These are phyloP conservation scores for Stagonosporopsis rhizophila DNA, from an alignment of 2,329 filamentous ascomycete genomes.

Conservation along the genomic window DNA sequence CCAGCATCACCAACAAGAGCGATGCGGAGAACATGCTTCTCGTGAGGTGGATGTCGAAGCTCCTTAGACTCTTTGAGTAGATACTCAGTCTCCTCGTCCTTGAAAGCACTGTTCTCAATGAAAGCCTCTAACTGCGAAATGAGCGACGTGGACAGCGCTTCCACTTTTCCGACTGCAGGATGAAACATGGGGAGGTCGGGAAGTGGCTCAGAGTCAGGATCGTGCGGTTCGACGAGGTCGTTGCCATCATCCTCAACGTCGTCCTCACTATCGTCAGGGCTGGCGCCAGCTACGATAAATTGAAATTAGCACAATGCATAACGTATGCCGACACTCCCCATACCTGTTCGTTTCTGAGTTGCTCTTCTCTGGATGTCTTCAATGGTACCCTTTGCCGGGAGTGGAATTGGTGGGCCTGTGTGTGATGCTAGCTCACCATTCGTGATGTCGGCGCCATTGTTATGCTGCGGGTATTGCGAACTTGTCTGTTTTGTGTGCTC, in stretches of 20 bases:
- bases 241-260: constrained; percentile 1
- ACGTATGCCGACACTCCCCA: not conserved
- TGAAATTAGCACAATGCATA: not conserved
- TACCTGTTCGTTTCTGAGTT: constrained; percentile 10
- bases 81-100: constrained; percentile 10
- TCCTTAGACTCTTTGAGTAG: constrained; percentile 10
- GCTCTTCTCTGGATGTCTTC: too few relatives aligned
- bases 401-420: not conserved
- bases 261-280: constrained; percentile 10
- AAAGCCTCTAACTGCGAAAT: not conserved
- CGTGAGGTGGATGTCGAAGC: constrained; percentile 3
- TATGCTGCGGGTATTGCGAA: not conserved
- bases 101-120: not conserved
- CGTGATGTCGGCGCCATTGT: not conserved
- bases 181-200: constrained; percentile 27
- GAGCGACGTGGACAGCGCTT: constrained; percentile 1
- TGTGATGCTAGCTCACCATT: not conserved
- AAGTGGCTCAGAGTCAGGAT: constrained; percentile 15
- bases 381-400: too few relatives aligned
- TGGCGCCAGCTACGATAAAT: not conserved
- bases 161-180: constrained; percentile 17
- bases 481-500: not conserved
- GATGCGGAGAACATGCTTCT: constrained; percentile 8
- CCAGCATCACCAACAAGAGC: constrained; percentile 28
- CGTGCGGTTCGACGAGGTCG: constrained; percentile 6